Percentiles rank a stretch among this genome's conserved stretches.
Evolutionary conservation across 2,329 filamentous ascomycete species (phyloP).

Genomic region (Fusarium sambucinum): DNA sequence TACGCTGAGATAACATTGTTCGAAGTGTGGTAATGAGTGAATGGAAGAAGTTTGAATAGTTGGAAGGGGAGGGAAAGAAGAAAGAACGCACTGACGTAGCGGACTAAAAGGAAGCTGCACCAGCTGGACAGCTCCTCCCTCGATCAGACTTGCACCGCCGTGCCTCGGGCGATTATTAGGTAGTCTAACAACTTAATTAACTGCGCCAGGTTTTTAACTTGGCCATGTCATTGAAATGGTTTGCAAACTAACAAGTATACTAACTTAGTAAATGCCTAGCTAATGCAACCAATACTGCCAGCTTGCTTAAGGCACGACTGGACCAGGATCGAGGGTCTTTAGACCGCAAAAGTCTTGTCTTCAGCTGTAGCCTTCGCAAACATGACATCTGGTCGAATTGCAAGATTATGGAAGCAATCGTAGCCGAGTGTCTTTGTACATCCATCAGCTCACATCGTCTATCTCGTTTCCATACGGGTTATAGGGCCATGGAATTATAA

Average conservation of each 20-base stretch:
- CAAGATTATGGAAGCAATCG: neutral
- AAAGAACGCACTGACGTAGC: conserved; percentile 29
- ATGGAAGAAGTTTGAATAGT: conserved; percentile 14
- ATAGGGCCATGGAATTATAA: neutral
- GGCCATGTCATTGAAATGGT: conserved; percentile 13
- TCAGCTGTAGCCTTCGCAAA: neutral
- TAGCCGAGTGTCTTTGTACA: conserved; percentile 5
- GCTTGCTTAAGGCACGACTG: conserved; percentile 4
- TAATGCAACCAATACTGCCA: conserved; percentile 17
- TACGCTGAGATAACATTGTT: conserved; percentile 27
- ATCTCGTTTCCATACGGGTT: neutral
- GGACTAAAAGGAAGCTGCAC: conserved; percentile 7
- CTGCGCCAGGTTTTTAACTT: conserved; percentile 26
- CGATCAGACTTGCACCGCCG: conserved; percentile 14
- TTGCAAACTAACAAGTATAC: neutral
- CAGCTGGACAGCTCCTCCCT: conserved; percentile 21
- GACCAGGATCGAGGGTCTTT: conserved; percentile 14
- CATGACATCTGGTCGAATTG: neutral
- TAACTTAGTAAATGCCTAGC: neutral
- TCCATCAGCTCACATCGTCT: neutral
- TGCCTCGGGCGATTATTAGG: conserved; percentile 6
- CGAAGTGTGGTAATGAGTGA: conserved; percentile 3
- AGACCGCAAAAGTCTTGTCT: neutral
- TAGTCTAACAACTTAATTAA: conserved; percentile 23
- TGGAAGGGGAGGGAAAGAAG: conserved; percentile 3